Evolutionary conservation across 2,329 filamentous ascomycete species (phyloP), one percentile per base, ranked within the genome.

Genomic region (Colletotrichum plurivorum): DNA sequence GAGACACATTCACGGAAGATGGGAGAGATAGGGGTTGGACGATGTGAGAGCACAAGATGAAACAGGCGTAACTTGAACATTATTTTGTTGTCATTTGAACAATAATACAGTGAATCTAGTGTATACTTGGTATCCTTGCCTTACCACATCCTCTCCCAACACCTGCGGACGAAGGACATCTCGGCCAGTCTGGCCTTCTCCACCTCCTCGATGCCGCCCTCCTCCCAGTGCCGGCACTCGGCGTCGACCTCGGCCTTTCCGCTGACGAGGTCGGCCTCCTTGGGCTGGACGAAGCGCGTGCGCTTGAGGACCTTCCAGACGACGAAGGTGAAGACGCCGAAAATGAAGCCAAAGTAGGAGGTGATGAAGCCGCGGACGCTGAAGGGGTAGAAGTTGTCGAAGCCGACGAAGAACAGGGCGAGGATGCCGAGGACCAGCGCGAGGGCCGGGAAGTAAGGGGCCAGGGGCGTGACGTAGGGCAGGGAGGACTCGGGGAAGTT

Each of bases 161-260:
- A 76, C 4, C 81, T 78, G 55, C 73, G 75, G 66, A 71, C 73
- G 51, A 81, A 75, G 18, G 75, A 69, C 81, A 83, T 82, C 27
- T 75, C 71, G 7, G 77, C 77, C 25, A 83, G 73, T 49, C 76
- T 75, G 18, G 73, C 72, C 71, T 74, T 74, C 73, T 83, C 81
- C 62, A 84, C 84, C 73, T 84, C 83, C 70, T 84, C 82, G 39
- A 86, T 79, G 5, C 81, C 81, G 7, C 82, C 81, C 71, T 83
- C 81, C 67, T 84, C 82, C 82, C 81, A 84, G 52, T 80, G 75
- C 18, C 77, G 73, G 71, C 82, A 83, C 76, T 83, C 81, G 71
- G 88, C 88, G 62, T 92, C 90, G 70, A 92, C 88, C 77, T 92
- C 91, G 7, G 87, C 87, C 67, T 93, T 81, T 67, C 91, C 90